Percentiles rank a stretch among this genome's conserved stretches.
Evolutionary conservation across 768 basidiomycete species (phyloP).

Genomic region (Suillus subalutaceus): DNA sequence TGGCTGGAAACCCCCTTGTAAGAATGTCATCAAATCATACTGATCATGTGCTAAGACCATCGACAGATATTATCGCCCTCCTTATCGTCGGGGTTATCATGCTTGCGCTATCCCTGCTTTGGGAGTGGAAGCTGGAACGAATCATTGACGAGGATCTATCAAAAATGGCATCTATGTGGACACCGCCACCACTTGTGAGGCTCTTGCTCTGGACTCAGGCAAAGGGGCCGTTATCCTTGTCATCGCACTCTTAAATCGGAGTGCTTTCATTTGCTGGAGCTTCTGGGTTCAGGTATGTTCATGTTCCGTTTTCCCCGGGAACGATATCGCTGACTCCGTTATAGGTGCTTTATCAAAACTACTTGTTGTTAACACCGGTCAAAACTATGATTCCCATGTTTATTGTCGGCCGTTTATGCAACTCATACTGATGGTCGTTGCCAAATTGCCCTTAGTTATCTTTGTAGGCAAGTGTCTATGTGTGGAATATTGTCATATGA

Average conservation of each 20-base stretch:
- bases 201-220: slow-evolving; percentile 25
- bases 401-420: slow-evolving; percentile 65
- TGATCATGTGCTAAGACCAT: slow-evolving; percentile 24
- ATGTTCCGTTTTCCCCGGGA: slow-evolving; percentile 25
- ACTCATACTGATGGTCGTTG: slow-evolving; percentile 54
- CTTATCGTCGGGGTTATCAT: slow-evolving; percentile 57
- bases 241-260: slow-evolving; percentile 67
- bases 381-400: slow-evolving; percentile 76
- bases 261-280: slow-evolving; percentile 55
- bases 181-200: slow-evolving; percentile 67
- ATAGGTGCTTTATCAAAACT: slow-evolving; percentile 69
- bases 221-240: slow-evolving; percentile 46
- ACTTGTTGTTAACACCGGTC: slow-evolving; percentile 54
- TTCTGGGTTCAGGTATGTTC: slow-evolving; percentile 51
- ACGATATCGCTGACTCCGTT: slow-evolving; percentile 1
- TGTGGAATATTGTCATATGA: slow-evolving; percentile 6
- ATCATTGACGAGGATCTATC: slow-evolving; percentile 15
- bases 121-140: slow-evolving; percentile 66
- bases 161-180: slow-evolving; percentile 30
- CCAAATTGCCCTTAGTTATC: slow-evolving; percentile 47
- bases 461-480: slow-evolving; percentile 36
- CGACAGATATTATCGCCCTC: slow-evolving; percentile 50
- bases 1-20: slow-evolving; percentile 64
- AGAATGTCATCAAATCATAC: slow-evolving; percentile 20
- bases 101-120: slow-evolving; percentile 57